These are phyloP conservation scores for Syzygium oleosum DNA, from an alignment of 345 rosid genomes.

Conservation along the genomic window DNA sequence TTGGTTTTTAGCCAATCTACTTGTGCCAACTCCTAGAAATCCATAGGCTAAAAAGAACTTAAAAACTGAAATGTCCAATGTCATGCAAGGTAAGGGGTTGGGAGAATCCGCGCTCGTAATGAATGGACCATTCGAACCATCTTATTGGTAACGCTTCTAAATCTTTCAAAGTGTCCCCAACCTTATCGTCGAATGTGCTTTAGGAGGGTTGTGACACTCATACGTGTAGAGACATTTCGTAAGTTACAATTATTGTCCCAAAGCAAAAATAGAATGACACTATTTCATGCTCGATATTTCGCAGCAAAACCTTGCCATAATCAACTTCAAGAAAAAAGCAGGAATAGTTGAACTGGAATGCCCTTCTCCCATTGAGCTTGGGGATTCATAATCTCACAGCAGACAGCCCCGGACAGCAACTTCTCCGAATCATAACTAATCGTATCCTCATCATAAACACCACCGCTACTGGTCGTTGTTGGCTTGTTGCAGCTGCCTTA, in stretches of 20 bases:
- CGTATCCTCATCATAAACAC: neutral
- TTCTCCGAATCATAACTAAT: neutral
- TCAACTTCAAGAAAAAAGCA: neutral
- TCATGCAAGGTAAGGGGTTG: too few relatives aligned
- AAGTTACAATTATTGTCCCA: neutral
- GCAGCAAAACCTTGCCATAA: neutral
- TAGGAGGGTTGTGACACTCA: neutral
- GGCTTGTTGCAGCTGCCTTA: neutral
- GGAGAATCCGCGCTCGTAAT: too few relatives aligned
- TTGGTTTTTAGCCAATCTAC: too few relatives aligned
- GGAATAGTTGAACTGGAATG: neutral
- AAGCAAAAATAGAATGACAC: neutral
- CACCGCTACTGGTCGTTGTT: constrained; percentile 1
- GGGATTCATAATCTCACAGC: constrained; percentile 15
- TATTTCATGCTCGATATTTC: neutral
- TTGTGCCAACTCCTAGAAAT: too few relatives aligned
- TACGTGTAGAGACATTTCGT: neutral
- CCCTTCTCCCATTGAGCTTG: constrained; percentile 10
- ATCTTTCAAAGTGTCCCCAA: too few relatives aligned
- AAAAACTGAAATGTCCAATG: too few relatives aligned
- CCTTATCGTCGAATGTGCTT: too few relatives aligned
- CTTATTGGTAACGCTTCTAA: too few relatives aligned
- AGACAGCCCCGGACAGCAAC: constrained; percentile 6
- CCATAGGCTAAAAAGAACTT: too few relatives aligned
- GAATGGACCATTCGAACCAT: too few relatives aligned